Conservation (phyloP, 1,139 yeast species). For the Hemisphaericaspora xylofermentans region DNA sequence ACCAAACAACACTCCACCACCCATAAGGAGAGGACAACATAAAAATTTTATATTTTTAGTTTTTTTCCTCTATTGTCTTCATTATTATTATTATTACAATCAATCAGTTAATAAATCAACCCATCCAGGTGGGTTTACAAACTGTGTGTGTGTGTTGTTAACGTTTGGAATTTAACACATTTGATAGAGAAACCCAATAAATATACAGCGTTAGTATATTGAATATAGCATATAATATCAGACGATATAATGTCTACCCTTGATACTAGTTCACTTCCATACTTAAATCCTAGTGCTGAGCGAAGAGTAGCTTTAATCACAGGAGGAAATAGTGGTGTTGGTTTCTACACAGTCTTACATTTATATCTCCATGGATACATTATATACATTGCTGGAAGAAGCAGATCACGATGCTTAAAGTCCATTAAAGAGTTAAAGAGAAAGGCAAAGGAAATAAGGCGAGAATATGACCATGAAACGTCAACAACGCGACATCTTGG, state of each 20-base stretch:
- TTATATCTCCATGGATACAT: constrained; percentile 75
- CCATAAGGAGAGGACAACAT: no score
- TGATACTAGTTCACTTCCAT: constrained; percentile 34
- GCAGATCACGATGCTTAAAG: constrained; percentile 48
- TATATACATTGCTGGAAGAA: constrained; percentile 74
- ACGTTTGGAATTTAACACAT: no score
- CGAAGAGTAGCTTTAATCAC: constrained; percentile 69
- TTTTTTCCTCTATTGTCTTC: no score
- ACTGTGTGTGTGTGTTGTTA: no score
- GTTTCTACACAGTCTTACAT: constrained; percentile 74
- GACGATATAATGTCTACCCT: constrained; percentile 4
- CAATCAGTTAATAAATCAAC: no score
- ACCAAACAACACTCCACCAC: no score
- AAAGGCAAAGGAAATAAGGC: constrained; percentile 47
- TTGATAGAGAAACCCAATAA: not conserved
- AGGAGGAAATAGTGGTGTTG: constrained; percentile 81
- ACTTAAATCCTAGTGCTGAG: constrained; percentile 36
- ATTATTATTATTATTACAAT: no score
- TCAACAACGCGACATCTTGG: constrained; percentile 44
- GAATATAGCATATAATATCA: not conserved
- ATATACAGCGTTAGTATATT: not conserved
- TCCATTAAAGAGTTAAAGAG: constrained; percentile 55
- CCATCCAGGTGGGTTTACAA: no score
- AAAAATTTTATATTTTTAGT: no score
- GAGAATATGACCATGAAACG: constrained; percentile 16